Conservation (phyloP, 2,329 filamentous ascomycete genomes). For the Geosmithia putterillii region DNA sequence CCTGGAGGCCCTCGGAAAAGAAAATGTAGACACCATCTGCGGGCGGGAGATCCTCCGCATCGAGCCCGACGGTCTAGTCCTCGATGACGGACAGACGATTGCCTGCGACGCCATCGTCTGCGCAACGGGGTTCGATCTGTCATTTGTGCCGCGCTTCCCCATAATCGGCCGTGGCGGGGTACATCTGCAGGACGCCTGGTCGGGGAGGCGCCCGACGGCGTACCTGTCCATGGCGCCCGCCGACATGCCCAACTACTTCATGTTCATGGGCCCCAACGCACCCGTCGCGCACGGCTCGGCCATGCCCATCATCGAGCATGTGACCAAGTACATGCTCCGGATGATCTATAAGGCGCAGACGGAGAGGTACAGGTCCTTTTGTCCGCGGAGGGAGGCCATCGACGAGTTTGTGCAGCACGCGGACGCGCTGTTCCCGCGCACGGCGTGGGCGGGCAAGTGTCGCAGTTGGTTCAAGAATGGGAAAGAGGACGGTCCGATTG, state of each 20-base stretch:
- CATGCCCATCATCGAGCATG: constrained; percentile 38
- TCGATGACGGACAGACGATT: constrained; percentile 13
- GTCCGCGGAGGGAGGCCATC: constrained; percentile 30
- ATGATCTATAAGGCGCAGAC: constrained; percentile 36
- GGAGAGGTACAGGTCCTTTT: constrained; percentile 33
- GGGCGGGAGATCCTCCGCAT: constrained; percentile 12
- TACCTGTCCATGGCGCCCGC: constrained; percentile 18
- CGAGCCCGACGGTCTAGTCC: constrained; percentile 9
- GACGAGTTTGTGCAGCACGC: constrained; percentile 38
- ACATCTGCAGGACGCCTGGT: constrained; percentile 16
- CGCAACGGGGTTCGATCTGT: constrained; percentile 12
- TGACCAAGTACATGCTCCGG: constrained; percentile 36
- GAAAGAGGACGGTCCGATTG: constrained; percentile 25
- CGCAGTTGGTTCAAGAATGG: constrained; percentile 39
- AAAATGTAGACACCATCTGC: constrained; percentile 8
- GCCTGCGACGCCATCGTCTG: constrained; percentile 9
- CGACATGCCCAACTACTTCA: constrained; percentile 14
- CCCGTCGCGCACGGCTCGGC: constrained; percentile 25
- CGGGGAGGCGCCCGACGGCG: constrained; percentile 2
- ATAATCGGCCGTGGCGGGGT: constrained; percentile 27
- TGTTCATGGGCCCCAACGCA: constrained; percentile 20
- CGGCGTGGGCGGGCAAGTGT: constrained; percentile 34
- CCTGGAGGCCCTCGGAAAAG: constrained; percentile 10
- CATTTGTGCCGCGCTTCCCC: constrained; percentile 20
- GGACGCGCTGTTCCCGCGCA: constrained; percentile 38